Percentiles rank a stretch among this genome's conserved stretches.
phyloP scores from a whole-genome alignment of 805 yeast species.

The Saccharomycopsis selenospora region DNA sequence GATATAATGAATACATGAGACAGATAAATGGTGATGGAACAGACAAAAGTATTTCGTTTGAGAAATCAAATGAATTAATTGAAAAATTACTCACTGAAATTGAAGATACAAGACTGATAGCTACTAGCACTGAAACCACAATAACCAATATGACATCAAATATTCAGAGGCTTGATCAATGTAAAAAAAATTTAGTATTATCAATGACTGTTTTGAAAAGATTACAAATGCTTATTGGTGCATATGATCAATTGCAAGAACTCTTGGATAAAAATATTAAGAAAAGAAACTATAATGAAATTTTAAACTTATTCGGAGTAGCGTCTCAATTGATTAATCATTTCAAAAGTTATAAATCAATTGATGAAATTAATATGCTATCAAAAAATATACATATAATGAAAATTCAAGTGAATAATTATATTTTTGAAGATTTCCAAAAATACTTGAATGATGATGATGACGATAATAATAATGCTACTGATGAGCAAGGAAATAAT shows the following conservation, averaged over 20 bases:
- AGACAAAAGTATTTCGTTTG: not conserved
- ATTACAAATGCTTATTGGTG: slow-evolving; percentile 75
- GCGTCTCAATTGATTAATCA: slow-evolving; percentile 64
- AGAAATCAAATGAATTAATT: slow-evolving; percentile 21
- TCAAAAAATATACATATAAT: slow-evolving; percentile 52
- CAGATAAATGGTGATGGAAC: slow-evolving; percentile 13
- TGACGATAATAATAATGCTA: slow-evolving; percentile 25
- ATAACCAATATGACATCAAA: slow-evolving; percentile 68
- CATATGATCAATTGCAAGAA: slow-evolving; percentile 51
- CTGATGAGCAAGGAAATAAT: slow-evolving; percentile 23
- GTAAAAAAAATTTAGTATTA: slow-evolving; percentile 75
- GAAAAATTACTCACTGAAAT: slow-evolving; percentile 38
- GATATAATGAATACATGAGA: slow-evolving; percentile 17
- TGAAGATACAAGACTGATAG: slow-evolving; percentile 39
- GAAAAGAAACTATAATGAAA: slow-evolving; percentile 39
- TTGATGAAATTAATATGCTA: slow-evolving; percentile 67
- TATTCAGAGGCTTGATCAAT: slow-evolving; percentile 70
- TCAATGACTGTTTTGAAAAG: slow-evolving; percentile 84
- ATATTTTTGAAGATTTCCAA: slow-evolving; percentile 69
- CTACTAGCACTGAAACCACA: slow-evolving; percentile 49
- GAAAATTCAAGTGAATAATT: slow-evolving; percentile 56
- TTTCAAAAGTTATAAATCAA: slow-evolving; percentile 75
- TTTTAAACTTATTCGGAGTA: slow-evolving; percentile 56
- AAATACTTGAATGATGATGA: slow-evolving; percentile 33
- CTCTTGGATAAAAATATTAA: slow-evolving; percentile 33